These are phyloP conservation scores for Endoconidiophora laricicola DNA, from an alignment of 2,329 filamentous ascomycete species.

Conservation along the genomic window DNA sequence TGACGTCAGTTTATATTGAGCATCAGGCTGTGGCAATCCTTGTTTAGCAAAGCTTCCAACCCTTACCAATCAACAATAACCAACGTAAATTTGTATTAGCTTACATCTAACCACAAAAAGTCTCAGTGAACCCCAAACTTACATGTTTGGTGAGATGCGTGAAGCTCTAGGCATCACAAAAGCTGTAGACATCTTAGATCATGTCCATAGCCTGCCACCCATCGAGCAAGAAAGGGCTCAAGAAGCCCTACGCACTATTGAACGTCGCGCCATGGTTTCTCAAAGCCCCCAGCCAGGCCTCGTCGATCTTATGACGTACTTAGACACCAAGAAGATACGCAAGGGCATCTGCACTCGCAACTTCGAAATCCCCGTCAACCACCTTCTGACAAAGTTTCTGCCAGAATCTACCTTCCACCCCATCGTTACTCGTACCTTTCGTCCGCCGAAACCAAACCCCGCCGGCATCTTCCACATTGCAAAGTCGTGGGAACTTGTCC, in stretches of 20 bases:
- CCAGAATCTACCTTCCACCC: constrained; percentile 51
- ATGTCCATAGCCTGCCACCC: constrained; percentile 58
- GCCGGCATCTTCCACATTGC: constrained; percentile 81
- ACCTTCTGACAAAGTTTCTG: constrained; percentile 62
- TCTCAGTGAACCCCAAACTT: constrained; percentile 66
- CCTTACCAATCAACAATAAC: neutral
- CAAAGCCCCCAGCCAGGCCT: constrained; percentile 77
- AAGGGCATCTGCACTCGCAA: constrained; percentile 91
- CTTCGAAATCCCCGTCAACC: constrained; percentile 63
- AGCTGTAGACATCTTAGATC: constrained; percentile 67
- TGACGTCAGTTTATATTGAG: too few relatives aligned
- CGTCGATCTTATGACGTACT: constrained; percentile 60
- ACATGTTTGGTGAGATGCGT: constrained; percentile 91
- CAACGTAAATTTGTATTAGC: too few relatives aligned
- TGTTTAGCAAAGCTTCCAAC: constrained; percentile 1
- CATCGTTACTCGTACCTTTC: constrained; percentile 70
- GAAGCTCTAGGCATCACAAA: constrained; percentile 55
- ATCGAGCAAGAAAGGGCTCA: constrained; percentile 46
- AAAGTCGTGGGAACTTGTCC: constrained; percentile 47
- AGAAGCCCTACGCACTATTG: constrained; percentile 60
- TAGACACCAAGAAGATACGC: constrained; percentile 47
- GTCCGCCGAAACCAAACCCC: constrained; percentile 71
- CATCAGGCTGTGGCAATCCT: too few relatives aligned
- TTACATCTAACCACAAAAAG: neutral
- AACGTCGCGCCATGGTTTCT: constrained; percentile 60